These are phyloP conservation scores for Rickenella mellea DNA, from an alignment of 768 basidiomycete species.

Conservation along the genomic window DNA sequence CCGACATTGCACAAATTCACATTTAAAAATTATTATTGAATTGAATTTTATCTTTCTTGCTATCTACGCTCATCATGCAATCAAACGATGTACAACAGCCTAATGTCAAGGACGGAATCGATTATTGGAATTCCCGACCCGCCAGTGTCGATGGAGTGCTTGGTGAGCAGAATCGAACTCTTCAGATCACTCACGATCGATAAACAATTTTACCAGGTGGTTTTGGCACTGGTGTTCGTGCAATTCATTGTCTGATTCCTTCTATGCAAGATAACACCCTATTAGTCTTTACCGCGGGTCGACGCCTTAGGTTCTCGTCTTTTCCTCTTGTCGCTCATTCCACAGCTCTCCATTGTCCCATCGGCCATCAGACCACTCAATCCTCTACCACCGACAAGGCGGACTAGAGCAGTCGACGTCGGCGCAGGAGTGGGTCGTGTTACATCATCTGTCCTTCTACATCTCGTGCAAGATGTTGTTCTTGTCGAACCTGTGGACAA, in stretches of 20 bases:
- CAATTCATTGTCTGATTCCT: neutral
- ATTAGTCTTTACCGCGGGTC: slow-evolving; percentile 62
- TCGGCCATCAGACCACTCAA: slow-evolving; percentile 56
- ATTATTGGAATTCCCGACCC: slow-evolving; percentile 79
- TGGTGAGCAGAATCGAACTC: slow-evolving; percentile 29
- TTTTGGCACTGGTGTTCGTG: slow-evolving; percentile 27
- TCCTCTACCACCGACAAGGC: slow-evolving; percentile 19
- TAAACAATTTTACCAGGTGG: slow-evolving; percentile 11
- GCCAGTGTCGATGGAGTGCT: slow-evolving; percentile 84
- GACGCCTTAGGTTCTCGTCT: slow-evolving; percentile 87
- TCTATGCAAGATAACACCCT: neutral
- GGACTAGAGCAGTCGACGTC: slow-evolving; percentile 78
- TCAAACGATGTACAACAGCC: slow-evolving; percentile 23
- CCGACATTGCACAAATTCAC: neutral
- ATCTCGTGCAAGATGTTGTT: slow-evolving; percentile 78
- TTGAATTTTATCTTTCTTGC: neutral
- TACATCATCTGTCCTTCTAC: slow-evolving; percentile 80
- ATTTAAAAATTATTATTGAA: neutral
- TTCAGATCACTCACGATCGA: neutral
- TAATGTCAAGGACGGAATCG: slow-evolving; percentile 64
- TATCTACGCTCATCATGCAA: neutral
- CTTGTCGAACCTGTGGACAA: slow-evolving; percentile 80
- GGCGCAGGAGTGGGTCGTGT: slow-evolving; percentile 94
- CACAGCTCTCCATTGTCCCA: slow-evolving; percentile 67
- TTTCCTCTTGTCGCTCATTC: slow-evolving; percentile 74